Percentiles rank a stretch among this genome's conserved stretches.
phyloP scores from a whole-genome alignment of 257 asterid genomes.

The Solanum sejunctum region DNA sequence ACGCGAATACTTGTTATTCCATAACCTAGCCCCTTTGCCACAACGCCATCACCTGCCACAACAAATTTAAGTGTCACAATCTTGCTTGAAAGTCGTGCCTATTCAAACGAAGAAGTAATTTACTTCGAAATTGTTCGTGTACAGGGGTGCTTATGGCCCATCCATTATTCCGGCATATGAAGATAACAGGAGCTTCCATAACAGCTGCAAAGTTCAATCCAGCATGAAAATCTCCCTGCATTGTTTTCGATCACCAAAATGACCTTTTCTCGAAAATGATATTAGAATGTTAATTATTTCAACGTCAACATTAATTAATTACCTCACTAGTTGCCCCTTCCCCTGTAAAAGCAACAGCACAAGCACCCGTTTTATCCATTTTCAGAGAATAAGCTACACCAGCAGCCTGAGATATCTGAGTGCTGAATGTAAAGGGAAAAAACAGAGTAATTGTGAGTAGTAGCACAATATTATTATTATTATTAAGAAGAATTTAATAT shows the following conservation, averaged over 20 bases:
- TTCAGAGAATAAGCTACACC: constrained; percentile 93
- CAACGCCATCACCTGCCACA: constrained; percentile 75
- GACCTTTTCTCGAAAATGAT: neutral
- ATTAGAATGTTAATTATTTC: neutral
- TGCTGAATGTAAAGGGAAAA: constrained; percentile 22
- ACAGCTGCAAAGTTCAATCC: constrained; percentile 87
- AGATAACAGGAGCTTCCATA: constrained; percentile 67
- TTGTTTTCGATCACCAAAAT: neutral
- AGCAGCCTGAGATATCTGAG: constrained; percentile 96
- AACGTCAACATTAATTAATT: neutral
- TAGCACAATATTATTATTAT: neutral
- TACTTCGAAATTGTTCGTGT: constrained; percentile 71
- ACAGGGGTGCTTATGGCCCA: constrained; percentile 93
- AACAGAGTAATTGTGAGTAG: neutral
- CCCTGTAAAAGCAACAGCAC: constrained; percentile 65
- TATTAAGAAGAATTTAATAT: neutral
- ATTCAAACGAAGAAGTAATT: neutral
- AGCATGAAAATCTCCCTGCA: constrained; percentile 95
- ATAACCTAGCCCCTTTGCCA: constrained; percentile 68
- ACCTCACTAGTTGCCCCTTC: constrained; percentile 95
- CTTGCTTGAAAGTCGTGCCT: neutral
- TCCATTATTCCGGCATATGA: constrained; percentile 87
- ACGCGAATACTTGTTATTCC: constrained; percentile 71
- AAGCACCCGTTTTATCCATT: constrained; percentile 69
- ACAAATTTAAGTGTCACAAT: neutral